Evolutionary conservation across 176 grass and related monocot genomes (phyloP).

Genomic region (Puccinellia tenuiflora): DNA sequence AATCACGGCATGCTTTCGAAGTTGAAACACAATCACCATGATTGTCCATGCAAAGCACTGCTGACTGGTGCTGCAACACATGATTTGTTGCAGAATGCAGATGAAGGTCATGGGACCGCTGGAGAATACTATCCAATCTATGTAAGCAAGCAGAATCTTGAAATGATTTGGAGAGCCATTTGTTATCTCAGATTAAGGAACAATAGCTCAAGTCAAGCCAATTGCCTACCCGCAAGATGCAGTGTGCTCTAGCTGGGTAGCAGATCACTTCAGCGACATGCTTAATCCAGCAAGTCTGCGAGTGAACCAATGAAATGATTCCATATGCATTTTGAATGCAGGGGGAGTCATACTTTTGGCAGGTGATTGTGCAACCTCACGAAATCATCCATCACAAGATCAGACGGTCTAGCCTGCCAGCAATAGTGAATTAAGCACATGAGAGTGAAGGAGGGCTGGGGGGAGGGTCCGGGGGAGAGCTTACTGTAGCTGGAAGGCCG

Average conservation of each 20-base stretch:
- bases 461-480: not conserved
- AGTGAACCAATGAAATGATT: not conserved
- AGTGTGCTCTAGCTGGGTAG: not conserved
- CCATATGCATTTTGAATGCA: not conserved
- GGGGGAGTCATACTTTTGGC: conserved; percentile 28
- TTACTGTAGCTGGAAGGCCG: conserved; percentile 72
- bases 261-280: not conserved
- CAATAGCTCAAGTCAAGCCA: not conserved
- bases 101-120: not conserved
- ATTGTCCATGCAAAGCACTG: not conserved
- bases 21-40: not conserved
- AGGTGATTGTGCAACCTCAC: conserved; percentile 82
- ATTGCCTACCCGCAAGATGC: not conserved
- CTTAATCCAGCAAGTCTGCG: not conserved
- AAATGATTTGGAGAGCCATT: not conserved
- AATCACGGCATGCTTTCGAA: not conserved
- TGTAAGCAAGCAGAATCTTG: conserved; percentile 4
- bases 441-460: not conserved
- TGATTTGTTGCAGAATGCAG: not conserved
- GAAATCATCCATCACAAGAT: conserved; percentile 76
- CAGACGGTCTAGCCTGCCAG: conserved; percentile 78
- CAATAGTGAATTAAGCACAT: not conserved
- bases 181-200: not conserved
- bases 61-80: not conserved
- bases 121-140: not conserved